phyloP scores from a whole-genome alignment of 169 alveolate species.

The Plasmodium yoelii region DNA sequence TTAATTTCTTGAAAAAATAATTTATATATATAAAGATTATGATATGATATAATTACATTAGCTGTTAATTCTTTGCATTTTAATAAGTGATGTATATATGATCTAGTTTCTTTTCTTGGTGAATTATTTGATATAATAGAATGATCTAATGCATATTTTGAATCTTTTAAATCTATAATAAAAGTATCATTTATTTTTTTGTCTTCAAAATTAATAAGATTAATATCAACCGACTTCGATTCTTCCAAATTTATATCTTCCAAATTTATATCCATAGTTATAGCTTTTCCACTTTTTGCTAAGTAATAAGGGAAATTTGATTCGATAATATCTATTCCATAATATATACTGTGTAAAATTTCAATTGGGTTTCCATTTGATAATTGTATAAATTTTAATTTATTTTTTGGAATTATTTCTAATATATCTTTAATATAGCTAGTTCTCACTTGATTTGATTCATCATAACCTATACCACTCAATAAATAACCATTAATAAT shows the following conservation, averaged over 20 bases:
- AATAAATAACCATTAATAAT: conserved; percentile 42
- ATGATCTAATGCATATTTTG: conserved; percentile 54
- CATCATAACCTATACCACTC: conserved; percentile 75
- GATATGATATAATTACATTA: conserved; percentile 69
- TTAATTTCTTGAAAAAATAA: conserved; percentile 74
- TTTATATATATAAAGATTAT: conserved; percentile 77
- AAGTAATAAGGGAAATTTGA: conserved; percentile 77
- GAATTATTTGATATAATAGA: conserved; percentile 68
- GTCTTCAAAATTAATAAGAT: conserved; percentile 45
- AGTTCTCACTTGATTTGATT: conserved; percentile 53
- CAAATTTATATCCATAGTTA: conserved; percentile 51
- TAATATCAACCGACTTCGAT: conserved; percentile 17
- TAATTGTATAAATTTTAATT: conserved; percentile 78
- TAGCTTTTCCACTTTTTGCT: conserved; percentile 78
- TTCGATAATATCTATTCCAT: conserved; percentile 80
- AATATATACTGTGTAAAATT: conserved; percentile 76
- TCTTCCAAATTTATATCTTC: not conserved
- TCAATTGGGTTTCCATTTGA: conserved; percentile 78
- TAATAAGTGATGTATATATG: conserved; percentile 79
- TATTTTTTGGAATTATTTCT: conserved; percentile 30
- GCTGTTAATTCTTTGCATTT: conserved; percentile 80
- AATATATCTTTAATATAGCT: conserved; percentile 22
- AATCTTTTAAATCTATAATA: conserved; percentile 76
- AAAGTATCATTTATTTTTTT: conserved; percentile 40
- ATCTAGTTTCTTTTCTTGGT: conserved; percentile 78